Base-by-base conservation (phyloP, 768 basidiomycete genomes). In the Tricholoma flavovirens region DNA sequence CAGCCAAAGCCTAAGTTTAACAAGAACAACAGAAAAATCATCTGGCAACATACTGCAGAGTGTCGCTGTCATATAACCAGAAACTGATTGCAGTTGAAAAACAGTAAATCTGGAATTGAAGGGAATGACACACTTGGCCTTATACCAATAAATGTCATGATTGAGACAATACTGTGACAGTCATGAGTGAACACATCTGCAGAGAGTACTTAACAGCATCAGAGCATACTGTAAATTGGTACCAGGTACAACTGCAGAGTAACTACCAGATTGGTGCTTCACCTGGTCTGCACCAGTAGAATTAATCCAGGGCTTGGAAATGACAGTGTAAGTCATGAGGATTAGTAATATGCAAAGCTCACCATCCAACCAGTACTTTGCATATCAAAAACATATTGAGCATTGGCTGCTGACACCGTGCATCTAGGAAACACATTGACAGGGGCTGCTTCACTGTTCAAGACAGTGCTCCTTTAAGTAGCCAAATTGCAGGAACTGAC, bases 121-220 rank as follows among this genome's bases (percentile, higher is more conserved):
- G 29, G 17, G 43, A 29, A 36, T 36, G 14, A 38, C 21, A 5
- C 60, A 81, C 83, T 82, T 83, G 62, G 71, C 70, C 59, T 78
- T 82, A 63, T 84, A 84, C 82, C 82, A 83, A 58, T 81, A 85
- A 6, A 79, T 75, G 9, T 80, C 80, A 58, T 86, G 56, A 86
- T 58, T 0, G 83, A 83, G 35, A 86, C 77, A 35, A 86, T 79
- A 17, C 79, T 83, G 1, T 43, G n/a, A 40, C n/a, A n/a, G n/a
- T 21, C 14, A 35, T 62, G 9, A 54, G 49, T 17, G 46, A n/a
- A 17, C 15, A 9, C 11, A 4, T 15, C 22, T 11, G 32, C 45
- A 19, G n/a, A 52, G 14, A 5, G 11, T 21, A n/a, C n/a, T n/a
- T n/a, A 2, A 51, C 9, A 29, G 40, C 5, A 11, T 30, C n/a